Evolutionary conservation across 164 flowering plant species (phyloP), one percentile per base, ranked within the genome.

Genomic region (Buxus sempervirens): DNA sequence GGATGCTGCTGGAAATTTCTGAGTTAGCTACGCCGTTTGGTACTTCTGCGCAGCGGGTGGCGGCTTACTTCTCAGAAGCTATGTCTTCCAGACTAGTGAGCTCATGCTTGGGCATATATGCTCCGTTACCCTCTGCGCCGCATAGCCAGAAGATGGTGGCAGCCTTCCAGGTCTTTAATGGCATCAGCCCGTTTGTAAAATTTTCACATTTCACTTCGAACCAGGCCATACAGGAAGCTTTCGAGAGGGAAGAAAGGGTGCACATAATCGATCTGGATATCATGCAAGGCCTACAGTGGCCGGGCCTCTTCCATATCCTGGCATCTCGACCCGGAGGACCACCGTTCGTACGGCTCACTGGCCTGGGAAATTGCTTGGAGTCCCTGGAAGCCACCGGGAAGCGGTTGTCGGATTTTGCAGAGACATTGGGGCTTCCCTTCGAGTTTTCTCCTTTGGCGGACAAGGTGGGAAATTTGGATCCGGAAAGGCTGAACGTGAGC

Each of bases 241-340:
- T 96, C 61, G 97, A 93, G 72, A 75, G 95, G 66, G 99, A 96
- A 75, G 96, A 93, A 54, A 77, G 95, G 67, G 97, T 96, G 54
- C 99, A 96, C 76, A 93, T 96, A 28, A 89, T 96, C 64, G 98
- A 96, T 66, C 89, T 93, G 3, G 99, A 96, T 73, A 93, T 96
- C 55, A 96, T 92, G 98, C 98, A 96, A 68, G 99, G 99, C 2
- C 75, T 96, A 15, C 98, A 96, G 62, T 96, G 99, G 98, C 99
- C 99, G 0, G 98, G 98, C 0, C 80, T 96, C 19, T 96, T 96
- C 42, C 98, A 92, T 71, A 93, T 92, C 57, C 77, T 96, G 13
- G 99, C 98, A 0, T 90, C 98, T 0, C 75, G 99, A 13, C 90
- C 97, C 10, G 97, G 98, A 6, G 97, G 98, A 0, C 96, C 98